Percentiles rank a stretch among this genome's conserved stretches.
Conservation (phyloP, 371 early-diverging fungal genomes). For the Neoconidiobolus thromboides region DNA sequence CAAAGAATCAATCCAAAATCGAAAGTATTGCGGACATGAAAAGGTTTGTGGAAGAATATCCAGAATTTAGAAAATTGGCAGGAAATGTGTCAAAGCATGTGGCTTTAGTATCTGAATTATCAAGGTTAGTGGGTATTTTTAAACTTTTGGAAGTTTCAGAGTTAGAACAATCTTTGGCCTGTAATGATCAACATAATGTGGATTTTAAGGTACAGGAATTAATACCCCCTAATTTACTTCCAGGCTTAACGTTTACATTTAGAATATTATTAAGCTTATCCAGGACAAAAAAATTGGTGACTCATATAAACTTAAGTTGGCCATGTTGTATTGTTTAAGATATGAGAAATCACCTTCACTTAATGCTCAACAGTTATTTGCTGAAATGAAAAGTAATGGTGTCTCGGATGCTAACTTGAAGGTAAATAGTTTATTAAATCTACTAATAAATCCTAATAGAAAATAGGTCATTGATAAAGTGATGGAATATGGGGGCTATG, state of each 20-base stretch:
- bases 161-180: conserved; percentile 84
- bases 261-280: conserved; percentile 37
- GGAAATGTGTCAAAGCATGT: conserved; percentile 96
- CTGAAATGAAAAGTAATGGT: no score
- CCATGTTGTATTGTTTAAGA: conserved; percentile 67
- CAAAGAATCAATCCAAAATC: conserved; percentile 71
- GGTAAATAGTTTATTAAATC: no score
- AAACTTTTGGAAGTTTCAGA: conserved; percentile 71
- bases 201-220: conserved; percentile 44
- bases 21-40: conserved; percentile 95
- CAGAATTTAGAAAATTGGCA: conserved; percentile 82
- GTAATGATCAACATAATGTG: conserved; percentile 55
- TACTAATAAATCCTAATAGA: no score
- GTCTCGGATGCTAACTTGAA: no score
- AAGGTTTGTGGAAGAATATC: conserved; percentile 92
- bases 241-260: neutral
- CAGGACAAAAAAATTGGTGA: conserved; percentile 43
- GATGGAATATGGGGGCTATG: conserved; percentile 55
- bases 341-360: conserved; percentile 40
- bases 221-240: neutral
- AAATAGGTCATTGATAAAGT: conserved; percentile 43
- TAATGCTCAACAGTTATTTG: no score
- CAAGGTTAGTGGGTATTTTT: conserved; percentile 48
- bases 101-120: conserved; percentile 79
- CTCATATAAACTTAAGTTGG: conserved; percentile 58